Conservation (phyloP, 345 rosid species). For the Crucihimalaya himalaica region DNA sequence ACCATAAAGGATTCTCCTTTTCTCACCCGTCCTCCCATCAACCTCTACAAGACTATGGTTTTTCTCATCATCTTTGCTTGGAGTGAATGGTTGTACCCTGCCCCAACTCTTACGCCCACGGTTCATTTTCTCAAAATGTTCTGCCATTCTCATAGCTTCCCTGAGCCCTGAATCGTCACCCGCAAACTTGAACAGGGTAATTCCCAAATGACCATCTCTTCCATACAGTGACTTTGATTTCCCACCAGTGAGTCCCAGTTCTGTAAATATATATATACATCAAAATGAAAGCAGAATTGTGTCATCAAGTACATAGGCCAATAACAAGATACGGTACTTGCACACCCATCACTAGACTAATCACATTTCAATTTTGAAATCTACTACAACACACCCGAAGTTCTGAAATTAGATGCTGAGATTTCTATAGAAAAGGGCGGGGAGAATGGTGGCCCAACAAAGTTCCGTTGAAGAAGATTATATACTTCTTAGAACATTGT, state of each 20-base stretch:
- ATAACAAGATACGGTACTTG: constrained; percentile 22
- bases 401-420: constrained; percentile 21
- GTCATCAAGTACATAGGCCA: constrained; percentile 18
- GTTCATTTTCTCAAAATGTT: constrained; percentile 77
- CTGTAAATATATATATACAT: constrained; percentile 51
- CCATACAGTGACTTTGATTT: constrained; percentile 87
- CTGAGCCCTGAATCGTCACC: constrained; percentile 71
- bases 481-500: constrained; percentile 15
- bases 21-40: constrained; percentile 72
- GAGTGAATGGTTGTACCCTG: constrained; percentile 51
- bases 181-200: constrained; percentile 67
- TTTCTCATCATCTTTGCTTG: constrained; percentile 77
- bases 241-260: constrained; percentile 76
- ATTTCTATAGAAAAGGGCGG: background rate
- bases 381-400: constrained; percentile 18
- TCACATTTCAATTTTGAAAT: constrained; percentile 19
- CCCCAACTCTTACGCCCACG: constrained; percentile 82
- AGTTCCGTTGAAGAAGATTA: constrained; percentile 9
- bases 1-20: constrained; percentile 76
- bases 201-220: constrained; percentile 93
- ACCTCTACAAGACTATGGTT: constrained; percentile 68
- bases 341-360: constrained; percentile 30
- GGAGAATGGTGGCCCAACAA: constrained; percentile 17
- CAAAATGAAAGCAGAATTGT: constrained; percentile 30
- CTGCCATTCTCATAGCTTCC: constrained; percentile 76